Percentiles rank a stretch among this genome's conserved stretches.
Conservation (phyloP, 2,329 filamentous ascomycete genomes). For the Tolypocladium inflatum region DNA sequence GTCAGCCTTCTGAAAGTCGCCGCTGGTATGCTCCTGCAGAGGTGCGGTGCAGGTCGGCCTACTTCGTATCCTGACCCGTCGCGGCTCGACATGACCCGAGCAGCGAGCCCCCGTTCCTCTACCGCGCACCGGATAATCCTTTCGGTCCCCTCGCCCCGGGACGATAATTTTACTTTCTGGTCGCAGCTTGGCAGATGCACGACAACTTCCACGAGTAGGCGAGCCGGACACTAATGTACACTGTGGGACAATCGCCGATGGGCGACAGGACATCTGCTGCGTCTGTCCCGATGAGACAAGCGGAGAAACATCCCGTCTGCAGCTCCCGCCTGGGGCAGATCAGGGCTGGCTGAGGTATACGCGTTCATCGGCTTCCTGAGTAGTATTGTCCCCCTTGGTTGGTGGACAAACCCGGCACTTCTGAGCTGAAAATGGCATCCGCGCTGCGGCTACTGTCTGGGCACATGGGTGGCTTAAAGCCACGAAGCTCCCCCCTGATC, state of each 20-base stretch:
- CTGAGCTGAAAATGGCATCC: no score
- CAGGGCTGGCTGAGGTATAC: neutral
- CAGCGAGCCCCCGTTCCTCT: neutral
- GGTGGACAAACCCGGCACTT: no score
- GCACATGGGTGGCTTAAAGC: no score
- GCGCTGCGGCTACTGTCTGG: no score
- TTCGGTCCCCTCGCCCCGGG: neutral
- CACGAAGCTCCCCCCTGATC: no score
- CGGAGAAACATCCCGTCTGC: no score
- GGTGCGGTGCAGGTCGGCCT: neutral
- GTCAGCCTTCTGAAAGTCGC: neutral
- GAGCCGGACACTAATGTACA: neutral
- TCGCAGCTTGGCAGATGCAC: neutral
- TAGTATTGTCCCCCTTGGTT: no score
- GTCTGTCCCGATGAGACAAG: neutral
- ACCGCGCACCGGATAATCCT: neutral
- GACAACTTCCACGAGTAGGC: neutral
- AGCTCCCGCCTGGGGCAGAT: neutral
- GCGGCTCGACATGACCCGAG: neutral
- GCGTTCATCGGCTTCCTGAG: no score
- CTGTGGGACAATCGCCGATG: no score
- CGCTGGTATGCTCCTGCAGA: no score
- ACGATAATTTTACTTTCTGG: neutral
- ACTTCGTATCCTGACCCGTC: neutral
- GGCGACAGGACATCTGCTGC: neutral